Evolutionary conservation across 352 stramenopile species (phyloP), one percentile per base, ranked within the genome.

Genomic region (Pythium biforme): DNA sequence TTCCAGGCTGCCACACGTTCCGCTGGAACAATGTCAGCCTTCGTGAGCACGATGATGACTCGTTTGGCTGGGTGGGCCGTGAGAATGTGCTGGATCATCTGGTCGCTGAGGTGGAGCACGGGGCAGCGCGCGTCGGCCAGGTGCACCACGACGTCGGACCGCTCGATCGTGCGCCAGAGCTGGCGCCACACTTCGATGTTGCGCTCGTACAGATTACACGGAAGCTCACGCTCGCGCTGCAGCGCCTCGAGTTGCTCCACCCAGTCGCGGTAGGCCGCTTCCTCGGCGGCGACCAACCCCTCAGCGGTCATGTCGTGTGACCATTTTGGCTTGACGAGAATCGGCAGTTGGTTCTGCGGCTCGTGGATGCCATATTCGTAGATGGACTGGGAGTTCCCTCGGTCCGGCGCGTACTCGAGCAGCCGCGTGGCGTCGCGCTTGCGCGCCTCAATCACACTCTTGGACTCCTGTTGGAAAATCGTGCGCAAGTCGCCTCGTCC

Each of bases 21-120:
- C 3, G 59, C 49, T n/a, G 61, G 59, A 34, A 99, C 96, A 20
- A 99, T 84, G 72, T 99, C 97, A 43, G 98, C 97, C 75, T 99
- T 99, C 59, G 99, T 99, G n/a, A 99, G 66, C n/a, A 99, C 96
- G 6, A 99, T 71, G 22, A 99, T 79, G 55, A 99, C 77, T 12
- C 86, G 76, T 74, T 99, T 99, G 66, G 64, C 69, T 15, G 78
- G 77, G 15, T 74, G 72, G 0, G 74, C 55, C 5, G 48, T 58
- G 5, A 55, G 62, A 46, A 90, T 74, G 56, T 90, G 64, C n/a
- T 51, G 66, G 52, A 90, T 72, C 37, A 94, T 57, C 31, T 68
- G 79, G 45, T 92, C 79, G 33, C 84, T 92, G 12, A 94, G 57
- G 57, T 92, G 81, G 23, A 92, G 66, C 31, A 91, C 46, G 8